Base-by-base conservation (phyloP, 108 stramenopile genomes). In the Hondaea fermentalgiana region DNA sequence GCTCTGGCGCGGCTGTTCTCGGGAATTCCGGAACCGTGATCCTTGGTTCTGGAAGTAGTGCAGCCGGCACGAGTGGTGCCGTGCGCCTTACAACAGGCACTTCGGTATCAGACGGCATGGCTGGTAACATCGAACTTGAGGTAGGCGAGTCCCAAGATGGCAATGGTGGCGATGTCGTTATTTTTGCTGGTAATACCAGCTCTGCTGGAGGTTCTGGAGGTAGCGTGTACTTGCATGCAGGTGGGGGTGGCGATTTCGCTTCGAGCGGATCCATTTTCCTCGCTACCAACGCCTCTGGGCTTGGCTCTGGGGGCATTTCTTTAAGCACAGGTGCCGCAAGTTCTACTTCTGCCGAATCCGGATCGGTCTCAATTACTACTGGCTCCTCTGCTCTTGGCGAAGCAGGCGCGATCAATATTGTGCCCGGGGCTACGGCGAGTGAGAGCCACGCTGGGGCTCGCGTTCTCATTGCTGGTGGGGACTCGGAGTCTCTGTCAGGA, bases 401-500 rank as follows among this genome's bases (percentile, higher is more conserved):
- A 60, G 29, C 58, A 19, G 87, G 87, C 23, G 87, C 12, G 19
- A 87, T 92, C 25, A 28, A 35, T 4, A 89, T 93, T 28, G 89
- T 55, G 6, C 16, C 87, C 6, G 92, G 64, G 42, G 17, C 64
- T 8, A 42, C 64, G 14, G 21, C 0, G 35, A 42, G 92, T 35
- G 28, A 87, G 29, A 35, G 64, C 4, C 87, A 35, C 19, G 64
- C 45, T 2, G 92, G 91, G 2, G 92, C 91, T 12, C 57, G 89
- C 28, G 55, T 93, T 4, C 53, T 90, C 28, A 25, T 93, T 42
- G 57, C 53, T 5, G 91, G 91, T 3, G 92, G 92, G 23, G 45
- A 57, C 44, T 29, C 92, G 21, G 19, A 21, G 19, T 90, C 57
- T 14, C 16, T 5, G 43, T 58, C 88, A 51, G 92, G 92, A n/a